Conservation (phyloP, 352 stramenopile genomes). For the Globisporangium paroecandrum region DNA sequence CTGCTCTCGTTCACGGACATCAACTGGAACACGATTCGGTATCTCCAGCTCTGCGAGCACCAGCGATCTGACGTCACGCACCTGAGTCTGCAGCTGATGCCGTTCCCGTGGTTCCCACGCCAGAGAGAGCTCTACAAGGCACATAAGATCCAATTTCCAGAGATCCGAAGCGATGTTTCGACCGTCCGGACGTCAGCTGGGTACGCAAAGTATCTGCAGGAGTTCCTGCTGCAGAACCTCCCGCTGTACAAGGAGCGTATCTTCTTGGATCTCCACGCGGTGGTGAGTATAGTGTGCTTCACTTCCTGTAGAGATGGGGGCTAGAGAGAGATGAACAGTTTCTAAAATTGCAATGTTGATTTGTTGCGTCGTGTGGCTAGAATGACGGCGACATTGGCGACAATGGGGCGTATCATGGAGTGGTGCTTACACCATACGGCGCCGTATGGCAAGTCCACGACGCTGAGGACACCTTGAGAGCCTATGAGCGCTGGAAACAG, state of each 20-base stretch:
- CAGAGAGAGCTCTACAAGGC: conserved; percentile 36
- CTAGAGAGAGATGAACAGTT: background rate
- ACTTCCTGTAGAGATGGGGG: too few species aligned
- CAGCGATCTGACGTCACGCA: conserved; percentile 55
- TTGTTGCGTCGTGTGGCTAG: conserved; percentile 14
- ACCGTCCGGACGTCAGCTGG: conserved; percentile 32
- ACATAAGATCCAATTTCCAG: conserved; percentile 31
- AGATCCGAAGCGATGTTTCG: conserved; percentile 29
- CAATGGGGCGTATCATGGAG: conserved; percentile 34
- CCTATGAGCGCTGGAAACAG: conserved; percentile 23
- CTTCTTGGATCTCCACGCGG: conserved; percentile 58
- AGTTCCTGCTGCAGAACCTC: conserved; percentile 43
- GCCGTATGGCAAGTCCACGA: conserved; percentile 42
- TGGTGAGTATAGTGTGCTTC: conserved; percentile 22
- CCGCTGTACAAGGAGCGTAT: conserved; percentile 19
- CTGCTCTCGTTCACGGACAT: conserved; percentile 81
- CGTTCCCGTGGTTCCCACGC: conserved; percentile 74
- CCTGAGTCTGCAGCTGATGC: conserved; percentile 77
- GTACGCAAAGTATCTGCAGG: conserved; percentile 39
- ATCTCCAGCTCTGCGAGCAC: conserved; percentile 62
- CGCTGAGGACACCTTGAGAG: conserved; percentile 6
- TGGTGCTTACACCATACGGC: conserved; percentile 38
- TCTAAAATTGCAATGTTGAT: background rate
- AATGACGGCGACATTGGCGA: conserved; percentile 40
- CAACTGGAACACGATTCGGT: conserved; percentile 80